These are phyloP conservation scores for Cokeromyces recurvatus DNA, from an alignment of 371 early-diverging fungal genomes.

Conservation along the genomic window DNA sequence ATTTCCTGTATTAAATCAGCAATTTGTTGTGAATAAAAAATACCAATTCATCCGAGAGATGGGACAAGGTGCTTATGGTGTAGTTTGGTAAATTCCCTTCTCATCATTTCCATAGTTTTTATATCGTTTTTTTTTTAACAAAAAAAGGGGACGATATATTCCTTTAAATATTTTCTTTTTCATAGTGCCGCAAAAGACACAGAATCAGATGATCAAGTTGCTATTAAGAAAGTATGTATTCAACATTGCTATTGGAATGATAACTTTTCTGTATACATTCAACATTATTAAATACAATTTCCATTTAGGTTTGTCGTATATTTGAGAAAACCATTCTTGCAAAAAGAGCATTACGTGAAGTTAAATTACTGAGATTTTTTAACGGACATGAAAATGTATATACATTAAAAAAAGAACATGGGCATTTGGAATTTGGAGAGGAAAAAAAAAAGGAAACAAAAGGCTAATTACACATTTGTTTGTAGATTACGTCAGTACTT, in stretches of 20 bases:
- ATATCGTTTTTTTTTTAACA: too few relatives aligned
- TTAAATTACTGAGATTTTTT: conserved; percentile 85
- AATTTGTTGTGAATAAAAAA: conserved; percentile 67
- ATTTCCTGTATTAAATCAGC: conserved; percentile 65
- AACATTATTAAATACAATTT: background rate
- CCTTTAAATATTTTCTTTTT: background rate
- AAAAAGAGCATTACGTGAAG: conserved; percentile 84
- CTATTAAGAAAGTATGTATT: conserved; percentile 92
- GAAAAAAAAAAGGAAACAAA: background rate
- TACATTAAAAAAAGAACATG: too few relatives aligned
- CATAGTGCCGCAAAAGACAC: conserved; percentile 75
- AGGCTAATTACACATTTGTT: background rate
- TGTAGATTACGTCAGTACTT: conserved; percentile 76
- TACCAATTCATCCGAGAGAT: conserved; percentile 83
- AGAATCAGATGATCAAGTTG: conserved; percentile 80
- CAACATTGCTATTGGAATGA: too few relatives aligned
- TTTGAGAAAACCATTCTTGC: conserved; percentile 82
- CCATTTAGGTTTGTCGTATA: conserved; percentile 43
- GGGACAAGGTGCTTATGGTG: conserved; percentile 92
- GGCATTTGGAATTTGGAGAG: too few relatives aligned
- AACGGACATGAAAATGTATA: conserved; percentile 90
- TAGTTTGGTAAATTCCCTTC: conserved; percentile 65
- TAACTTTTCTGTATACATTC: too few relatives aligned
- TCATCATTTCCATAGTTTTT: too few relatives aligned
- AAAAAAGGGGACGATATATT: background rate